These are phyloP conservation scores for Tuber umbilicatum DNA, from an alignment of 495 filamentous ascomycete genomes.

Conservation along the genomic window DNA sequence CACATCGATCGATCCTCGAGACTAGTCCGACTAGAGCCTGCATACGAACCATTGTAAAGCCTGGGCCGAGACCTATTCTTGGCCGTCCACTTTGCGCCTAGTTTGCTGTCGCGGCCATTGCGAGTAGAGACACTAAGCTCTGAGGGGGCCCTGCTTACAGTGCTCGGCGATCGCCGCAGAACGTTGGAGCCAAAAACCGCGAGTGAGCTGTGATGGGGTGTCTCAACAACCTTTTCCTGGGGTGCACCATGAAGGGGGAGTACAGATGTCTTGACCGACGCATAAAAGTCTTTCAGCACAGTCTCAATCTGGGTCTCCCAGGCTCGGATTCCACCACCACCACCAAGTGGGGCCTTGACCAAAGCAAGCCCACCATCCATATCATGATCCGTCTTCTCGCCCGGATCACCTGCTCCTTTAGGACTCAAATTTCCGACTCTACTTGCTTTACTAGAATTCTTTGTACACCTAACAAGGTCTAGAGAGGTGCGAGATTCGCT, in stretches of 20 bases:
- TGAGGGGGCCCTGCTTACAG: constrained; percentile 77
- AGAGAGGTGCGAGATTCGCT: constrained; percentile 31
- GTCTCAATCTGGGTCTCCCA: constrained; percentile 89
- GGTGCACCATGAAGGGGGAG: constrained; percentile 68
- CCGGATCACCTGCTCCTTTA: constrained; percentile 23
- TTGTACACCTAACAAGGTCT: constrained; percentile 32
- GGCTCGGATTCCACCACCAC: constrained; percentile 65
- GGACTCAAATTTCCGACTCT: constrained; percentile 33
- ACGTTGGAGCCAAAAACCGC: constrained; percentile 54
- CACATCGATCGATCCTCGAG: constrained; percentile 87
- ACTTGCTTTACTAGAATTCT: constrained; percentile 34
- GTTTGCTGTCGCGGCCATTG: constrained; percentile 38
- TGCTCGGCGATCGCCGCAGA: constrained; percentile 79
- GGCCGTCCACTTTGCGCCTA: constrained; percentile 66
- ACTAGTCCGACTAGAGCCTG: constrained; percentile 89
- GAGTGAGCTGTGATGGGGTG: constrained; percentile 44
- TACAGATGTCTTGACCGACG: constrained; percentile 73
- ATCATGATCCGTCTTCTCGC: constrained; percentile 36
- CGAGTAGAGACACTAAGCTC: constrained; percentile 56
- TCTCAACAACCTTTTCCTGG: constrained; percentile 37
- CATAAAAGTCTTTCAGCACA: constrained; percentile 87
- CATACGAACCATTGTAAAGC: constrained; percentile 67
- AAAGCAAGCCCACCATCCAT: constrained; percentile 51
- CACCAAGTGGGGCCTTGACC: constrained; percentile 71
- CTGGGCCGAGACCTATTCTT: constrained; percentile 80